phyloP scores from a whole-genome alignment of 2,329 filamentous ascomycete species.

The Eutypella sp. region DNA sequence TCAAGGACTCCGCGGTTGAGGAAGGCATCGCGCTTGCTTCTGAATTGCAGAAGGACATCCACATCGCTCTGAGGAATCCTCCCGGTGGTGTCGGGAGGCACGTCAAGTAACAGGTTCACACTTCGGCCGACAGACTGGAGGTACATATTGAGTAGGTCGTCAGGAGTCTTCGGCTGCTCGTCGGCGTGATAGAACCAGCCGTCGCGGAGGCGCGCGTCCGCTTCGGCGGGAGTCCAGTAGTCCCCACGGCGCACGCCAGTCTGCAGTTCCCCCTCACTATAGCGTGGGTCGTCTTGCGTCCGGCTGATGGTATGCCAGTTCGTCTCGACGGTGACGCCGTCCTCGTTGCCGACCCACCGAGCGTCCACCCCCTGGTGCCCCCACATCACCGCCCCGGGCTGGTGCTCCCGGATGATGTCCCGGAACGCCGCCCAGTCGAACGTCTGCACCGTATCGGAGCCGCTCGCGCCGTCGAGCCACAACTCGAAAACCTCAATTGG shows the following conservation, averaged over 20 bases:
- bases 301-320: conserved; percentile 27
- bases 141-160: conserved; percentile 23
- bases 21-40: conserved; percentile 16
- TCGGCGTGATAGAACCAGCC: conserved; percentile 25
- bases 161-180: conserved; percentile 19
- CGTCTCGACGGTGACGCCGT: conserved; percentile 19
- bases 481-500: conserved; percentile 22
- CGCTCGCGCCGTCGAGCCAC: conserved; percentile 29
- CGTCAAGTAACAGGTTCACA: conserved; percentile 21
- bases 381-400: conserved; percentile 25
- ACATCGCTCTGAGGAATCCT: conserved; percentile 13
- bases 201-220: conserved; percentile 20
- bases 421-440: conserved; percentile 26
- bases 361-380: conserved; percentile 27
- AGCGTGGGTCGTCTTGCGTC: conserved; percentile 22
- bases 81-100: conserved; percentile 21
- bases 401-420: conserved; percentile 23
- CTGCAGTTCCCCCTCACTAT: conserved; percentile 17
- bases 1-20: conserved; percentile 13
- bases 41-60: conserved; percentile 16
- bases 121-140: conserved; percentile 21
- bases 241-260: conserved; percentile 19
- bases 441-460: conserved; percentile 24
- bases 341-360: conserved; percentile 28
- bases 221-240: conserved; percentile 26